Base-by-base conservation (phyloP, 2,329 filamentous ascomycete species). In the Exophiala aquamarina region DNA sequence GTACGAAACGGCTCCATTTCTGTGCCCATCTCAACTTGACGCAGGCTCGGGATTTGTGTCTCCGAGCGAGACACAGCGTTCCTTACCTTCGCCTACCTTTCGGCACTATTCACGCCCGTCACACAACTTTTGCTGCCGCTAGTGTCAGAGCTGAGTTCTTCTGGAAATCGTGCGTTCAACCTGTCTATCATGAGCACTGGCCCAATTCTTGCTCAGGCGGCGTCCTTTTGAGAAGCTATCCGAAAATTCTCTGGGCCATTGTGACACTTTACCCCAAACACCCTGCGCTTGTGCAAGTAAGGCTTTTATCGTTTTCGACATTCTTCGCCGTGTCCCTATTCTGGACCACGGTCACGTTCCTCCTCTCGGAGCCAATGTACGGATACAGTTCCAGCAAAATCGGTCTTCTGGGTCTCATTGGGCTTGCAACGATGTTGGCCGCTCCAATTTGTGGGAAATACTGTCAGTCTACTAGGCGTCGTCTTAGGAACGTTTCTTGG, bases 81-180 rank as follows among this genome's bases (percentile, higher is more conserved):
- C 64, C 74, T 79, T 0, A 81, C 76, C 1, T 71, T 91, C n/a
- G 88, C 84, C 5, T 91, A 86, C 66, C 67, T 91, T 44, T 81
- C 80, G 8, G 83, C 83, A 14, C 68, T 85, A 11, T 84, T 84
- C 3, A 92, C 87, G 0, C 87, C 91, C 1, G 91, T 87, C 2
- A 87, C 86, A 13, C 82, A 85, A 65, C 68, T 85, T 44, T 87
- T 92, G 84, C 81, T 92, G 14, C 88, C 88, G 0, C 72, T 93
- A 0, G 86, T 90, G 0, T 85, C 86, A 2, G 87, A 91, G 59
- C 81, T 91, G 14, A 86, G 87, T 0, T 86, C 87, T 0, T 72
- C 79, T 0, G 70, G 82, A 32, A 78, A 83, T 18, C 80, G 85
- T 11, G 85, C 86, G 1, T 79, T 81, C 20, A 81, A 84, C n/a